Evolutionary conservation across 2,329 filamentous ascomycete genomes (phyloP).

Genomic region (Alternaria sp.): DNA sequence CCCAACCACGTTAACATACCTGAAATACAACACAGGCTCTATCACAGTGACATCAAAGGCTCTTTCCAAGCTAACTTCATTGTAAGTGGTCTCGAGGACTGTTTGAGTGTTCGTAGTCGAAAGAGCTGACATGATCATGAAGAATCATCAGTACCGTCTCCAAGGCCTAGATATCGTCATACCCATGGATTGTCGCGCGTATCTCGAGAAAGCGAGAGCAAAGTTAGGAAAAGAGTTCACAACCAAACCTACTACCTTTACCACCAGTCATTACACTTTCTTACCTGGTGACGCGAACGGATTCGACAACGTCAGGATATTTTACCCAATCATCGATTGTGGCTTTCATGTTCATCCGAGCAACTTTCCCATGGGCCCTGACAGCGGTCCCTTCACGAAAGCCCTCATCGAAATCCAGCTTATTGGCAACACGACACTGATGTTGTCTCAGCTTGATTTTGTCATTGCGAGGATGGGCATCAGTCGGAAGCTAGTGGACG

Average conservation of each 20-base stretch:
- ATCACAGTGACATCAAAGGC: neutral
- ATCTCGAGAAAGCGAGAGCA: neutral
- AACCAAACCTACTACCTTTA: neutral
- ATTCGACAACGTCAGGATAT: neutral
- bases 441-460: neutral
- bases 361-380: neutral
- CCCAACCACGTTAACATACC: neutral
- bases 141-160: neutral
- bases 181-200: neutral
- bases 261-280: neutral
- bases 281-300: neutral
- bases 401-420: neutral
- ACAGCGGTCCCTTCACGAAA: slow-evolving; percentile 1
- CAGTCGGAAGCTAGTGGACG: neutral
- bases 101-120: neutral
- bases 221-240: neutral
- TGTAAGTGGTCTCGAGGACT: neutral
- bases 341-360: neutral
- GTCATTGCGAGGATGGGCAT: neutral
- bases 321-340: neutral
- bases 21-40: neutral
- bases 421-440: neutral
- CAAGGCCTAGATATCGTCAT: neutral
- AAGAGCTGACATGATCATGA: neutral
- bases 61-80: neutral